Evolutionary conservation across 805 yeast species (phyloP).

Genomic region (Geotrichum ghanense): DNA sequence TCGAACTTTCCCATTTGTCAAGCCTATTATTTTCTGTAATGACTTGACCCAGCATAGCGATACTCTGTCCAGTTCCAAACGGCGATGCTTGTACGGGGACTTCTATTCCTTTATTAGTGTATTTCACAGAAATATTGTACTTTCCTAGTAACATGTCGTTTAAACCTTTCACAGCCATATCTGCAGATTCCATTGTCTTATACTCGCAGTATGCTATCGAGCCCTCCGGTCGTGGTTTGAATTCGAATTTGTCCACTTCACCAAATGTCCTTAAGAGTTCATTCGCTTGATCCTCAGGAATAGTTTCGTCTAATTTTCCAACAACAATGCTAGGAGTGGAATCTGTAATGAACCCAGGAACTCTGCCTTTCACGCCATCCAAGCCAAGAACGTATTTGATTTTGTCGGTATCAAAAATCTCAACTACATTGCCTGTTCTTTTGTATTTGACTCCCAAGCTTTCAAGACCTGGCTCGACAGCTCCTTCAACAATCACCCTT

Average conservation of each 20-base stretch:
- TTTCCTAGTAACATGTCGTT: constrained; percentile 29
- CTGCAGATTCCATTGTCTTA: constrained; percentile 16
- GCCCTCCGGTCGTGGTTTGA: constrained; percentile 19
- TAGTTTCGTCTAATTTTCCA: constrained; percentile 32
- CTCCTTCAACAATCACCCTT: constrained; percentile 3
- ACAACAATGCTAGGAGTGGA: constrained; percentile 37
- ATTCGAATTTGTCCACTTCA: constrained; percentile 34
- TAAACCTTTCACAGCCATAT: constrained; percentile 25
- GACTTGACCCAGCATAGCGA: constrained; percentile 18
- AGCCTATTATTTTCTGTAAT: constrained; percentile 15
- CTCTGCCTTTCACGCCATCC: constrained; percentile 22
- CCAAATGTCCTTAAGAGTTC: constrained; percentile 34
- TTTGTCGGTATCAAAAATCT: constrained; percentile 3
- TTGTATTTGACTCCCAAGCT: constrained; percentile 2
- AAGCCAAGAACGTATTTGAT: constrained; percentile 1
- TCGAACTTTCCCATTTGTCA: constrained; percentile 19
- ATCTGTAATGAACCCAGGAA: constrained; percentile 26
- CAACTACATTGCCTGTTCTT: constrained; percentile 1
- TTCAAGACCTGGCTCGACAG: constrained; percentile 4
- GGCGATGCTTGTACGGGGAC: constrained; percentile 15
- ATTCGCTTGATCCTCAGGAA: constrained; percentile 33
- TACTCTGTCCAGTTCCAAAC: constrained; percentile 21
- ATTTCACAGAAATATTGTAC: constrained; percentile 26
- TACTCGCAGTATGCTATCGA: constrained; percentile 51
- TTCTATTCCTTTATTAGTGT: constrained; percentile 24